phyloP scores from a whole-genome alignment of 2,329 filamentous ascomycete genomes.

The Aciculosporium take region DNA sequence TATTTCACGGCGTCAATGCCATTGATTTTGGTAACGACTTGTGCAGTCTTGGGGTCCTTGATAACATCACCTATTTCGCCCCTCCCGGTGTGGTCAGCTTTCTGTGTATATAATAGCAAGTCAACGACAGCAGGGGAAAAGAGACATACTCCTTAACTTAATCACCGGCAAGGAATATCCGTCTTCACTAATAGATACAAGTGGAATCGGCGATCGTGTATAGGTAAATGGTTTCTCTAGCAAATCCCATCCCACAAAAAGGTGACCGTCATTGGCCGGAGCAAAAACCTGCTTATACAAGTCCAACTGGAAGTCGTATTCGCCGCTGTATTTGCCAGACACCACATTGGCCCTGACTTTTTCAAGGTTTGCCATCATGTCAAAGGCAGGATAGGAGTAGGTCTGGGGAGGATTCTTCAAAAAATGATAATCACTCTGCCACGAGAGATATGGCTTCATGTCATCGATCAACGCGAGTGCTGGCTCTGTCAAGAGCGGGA shows the following conservation, averaged over 20 bases:
- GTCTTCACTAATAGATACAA: conserved; percentile 27
- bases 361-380: conserved; percentile 32
- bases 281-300: conserved; percentile 36
- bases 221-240: conserved; percentile 7
- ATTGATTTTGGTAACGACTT: conserved; percentile 15
- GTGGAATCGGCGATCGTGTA: conserved; percentile 11
- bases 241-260: conserved; percentile 18
- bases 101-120: not conserved
- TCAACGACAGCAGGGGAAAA: not conserved
- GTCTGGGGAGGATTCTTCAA: conserved; percentile 35
- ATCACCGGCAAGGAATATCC: conserved; percentile 10
- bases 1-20: conserved; percentile 12
- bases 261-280: conserved; percentile 49
- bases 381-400: conserved; percentile 34
- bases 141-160: conserved; percentile 10
- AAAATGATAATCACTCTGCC: conserved; percentile 36
- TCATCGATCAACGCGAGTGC: conserved; percentile 22
- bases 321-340: conserved; percentile 30
- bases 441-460: conserved; percentile 28
- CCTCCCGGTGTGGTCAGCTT: not conserved
- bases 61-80: conserved; percentile 8
- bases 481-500: conserved; percentile 22
- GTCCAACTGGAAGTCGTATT: conserved; percentile 40
- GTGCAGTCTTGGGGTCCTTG: conserved; percentile 11
- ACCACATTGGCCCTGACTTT: conserved; percentile 28